A percentile compares a stretch with the other conserved stretches of the same genome.
Evolutionary conservation across 352 stramenopile genomes (phyloP).

Genomic region (Globisporangium polare): DNA sequence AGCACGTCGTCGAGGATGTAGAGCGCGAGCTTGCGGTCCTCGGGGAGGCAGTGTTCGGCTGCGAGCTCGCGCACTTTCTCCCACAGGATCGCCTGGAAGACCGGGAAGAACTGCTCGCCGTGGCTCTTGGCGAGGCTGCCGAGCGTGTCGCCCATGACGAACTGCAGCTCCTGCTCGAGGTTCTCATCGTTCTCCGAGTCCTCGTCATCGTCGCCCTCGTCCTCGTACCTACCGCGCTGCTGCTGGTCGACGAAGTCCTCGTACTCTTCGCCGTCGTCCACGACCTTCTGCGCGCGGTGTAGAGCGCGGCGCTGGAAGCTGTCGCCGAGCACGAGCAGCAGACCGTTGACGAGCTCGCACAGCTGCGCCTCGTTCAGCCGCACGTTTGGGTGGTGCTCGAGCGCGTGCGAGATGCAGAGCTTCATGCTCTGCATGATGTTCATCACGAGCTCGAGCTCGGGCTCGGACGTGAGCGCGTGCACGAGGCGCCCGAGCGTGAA

Average conservation of each 20-base stretch:
- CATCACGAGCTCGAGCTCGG: constrained; percentile 79
- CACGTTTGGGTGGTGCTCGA: constrained; percentile 33
- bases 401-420: constrained; percentile 50
- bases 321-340: constrained; percentile 73
- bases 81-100: constrained; percentile 72
- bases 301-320: constrained; percentile 77
- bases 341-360: constrained; percentile 60
- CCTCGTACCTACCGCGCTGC: constrained; percentile 11
- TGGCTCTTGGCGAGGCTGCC: constrained; percentile 73
- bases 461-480: constrained; percentile 73
- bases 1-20: constrained; percentile 87
- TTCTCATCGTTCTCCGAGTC: constrained; percentile 49
- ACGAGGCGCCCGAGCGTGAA: constrained; percentile 78
- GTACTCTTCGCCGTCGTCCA: constrained; percentile 19
- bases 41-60: constrained; percentile 57
- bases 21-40: constrained; percentile 79
- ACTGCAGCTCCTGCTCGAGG: constrained; percentile 73
- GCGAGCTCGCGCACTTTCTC: constrained; percentile 74
- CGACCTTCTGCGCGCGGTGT: constrained; percentile 28
- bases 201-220: constrained; percentile 28
- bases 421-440: constrained; percentile 88
- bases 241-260: constrained; percentile 2
- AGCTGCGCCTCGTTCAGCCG: constrained; percentile 74
- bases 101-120: constrained; percentile 57
- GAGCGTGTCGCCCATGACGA: constrained; percentile 75